Evolutionary conservation across 192 early-diverging fungal genomes (phyloP).

Genomic region (Linnemannia zychae): DNA sequence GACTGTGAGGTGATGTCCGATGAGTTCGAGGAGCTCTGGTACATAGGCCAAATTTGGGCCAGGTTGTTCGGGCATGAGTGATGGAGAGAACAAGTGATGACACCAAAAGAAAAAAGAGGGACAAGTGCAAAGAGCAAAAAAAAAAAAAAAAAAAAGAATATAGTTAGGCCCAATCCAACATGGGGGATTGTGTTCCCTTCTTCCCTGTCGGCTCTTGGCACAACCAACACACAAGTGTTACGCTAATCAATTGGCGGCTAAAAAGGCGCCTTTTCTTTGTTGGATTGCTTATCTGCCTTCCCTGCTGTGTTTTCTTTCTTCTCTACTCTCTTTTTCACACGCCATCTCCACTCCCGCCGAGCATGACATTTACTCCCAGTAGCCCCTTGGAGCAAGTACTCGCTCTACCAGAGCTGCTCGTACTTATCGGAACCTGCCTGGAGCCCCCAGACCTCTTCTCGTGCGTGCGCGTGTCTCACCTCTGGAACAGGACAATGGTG

Average conservation of each 20-base stretch:
- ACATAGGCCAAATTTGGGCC: not conserved
- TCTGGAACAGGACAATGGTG: not conserved
- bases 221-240: too few species aligned
- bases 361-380: not conserved
- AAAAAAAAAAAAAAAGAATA: too few species aligned
- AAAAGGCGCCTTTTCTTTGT: too few species aligned
- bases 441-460: not conserved
- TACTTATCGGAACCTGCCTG: not conserved
- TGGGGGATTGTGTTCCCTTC: too few species aligned
- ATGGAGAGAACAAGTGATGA: too few species aligned
- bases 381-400: not conserved
- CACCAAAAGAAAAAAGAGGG: not conserved
- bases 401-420: not conserved
- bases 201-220: too few species aligned
- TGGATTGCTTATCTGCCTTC: too few species aligned
- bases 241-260: too few species aligned
- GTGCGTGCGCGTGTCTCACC: not conserved
- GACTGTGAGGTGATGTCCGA: not conserved
- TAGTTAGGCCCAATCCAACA: too few species aligned
- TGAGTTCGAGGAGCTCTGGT: not conserved
- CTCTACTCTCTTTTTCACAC: not conserved
- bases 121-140: too few species aligned
- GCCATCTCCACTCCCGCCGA: not conserved
- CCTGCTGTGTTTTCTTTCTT: not conserved
- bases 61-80: not conserved